phyloP scores from a whole-genome alignment of 768 basidiomycete species.

The Tricholoma flavovirens region DNA sequence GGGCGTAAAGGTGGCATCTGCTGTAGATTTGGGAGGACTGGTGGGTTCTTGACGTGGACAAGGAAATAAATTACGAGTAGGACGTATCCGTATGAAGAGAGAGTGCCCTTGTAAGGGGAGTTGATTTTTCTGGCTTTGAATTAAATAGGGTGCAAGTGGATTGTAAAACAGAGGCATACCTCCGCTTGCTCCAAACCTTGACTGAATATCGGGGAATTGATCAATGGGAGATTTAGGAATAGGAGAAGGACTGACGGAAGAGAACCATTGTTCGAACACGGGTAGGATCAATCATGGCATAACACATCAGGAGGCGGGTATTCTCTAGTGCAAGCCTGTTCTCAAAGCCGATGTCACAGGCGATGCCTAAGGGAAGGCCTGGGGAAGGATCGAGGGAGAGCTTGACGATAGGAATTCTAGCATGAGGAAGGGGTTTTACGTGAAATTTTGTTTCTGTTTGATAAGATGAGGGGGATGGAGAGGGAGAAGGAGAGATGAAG shows the following conservation, averaged over 20 bases:
- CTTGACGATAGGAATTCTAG: conserved; percentile 98
- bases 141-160: conserved; percentile 5
- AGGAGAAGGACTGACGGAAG: conserved; percentile 67
- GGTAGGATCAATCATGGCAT: conserved; percentile 94
- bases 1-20: conserved; percentile 89
- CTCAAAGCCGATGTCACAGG: conserved; percentile 98
- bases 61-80: conserved; percentile 97
- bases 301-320: conserved; percentile 92
- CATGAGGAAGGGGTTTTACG: conserved; percentile 94
- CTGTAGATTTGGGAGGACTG: conserved; percentile 93
- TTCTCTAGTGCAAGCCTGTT: conserved; percentile 97
- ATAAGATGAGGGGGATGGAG: neutral
- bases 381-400: conserved; percentile 85
- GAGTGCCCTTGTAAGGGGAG: conserved; percentile 93
- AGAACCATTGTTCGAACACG: conserved; percentile 91
- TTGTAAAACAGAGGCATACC: conserved; percentile 37
- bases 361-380: conserved; percentile 79
- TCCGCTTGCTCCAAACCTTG: conserved; percentile 98
- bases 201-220: conserved; percentile 42
- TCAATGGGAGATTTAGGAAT: conserved; percentile 9
- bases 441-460: conserved; percentile 84
- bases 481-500: conserved; percentile 1
- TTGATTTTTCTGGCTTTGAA: conserved; percentile 80
- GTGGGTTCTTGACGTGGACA: conserved; percentile 95
- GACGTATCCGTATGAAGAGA: conserved; percentile 97